Evolutionary conservation across 2,329 filamentous ascomycete species (phyloP).

Genomic region (Gnomoniopsis smithogilvyi): DNA sequence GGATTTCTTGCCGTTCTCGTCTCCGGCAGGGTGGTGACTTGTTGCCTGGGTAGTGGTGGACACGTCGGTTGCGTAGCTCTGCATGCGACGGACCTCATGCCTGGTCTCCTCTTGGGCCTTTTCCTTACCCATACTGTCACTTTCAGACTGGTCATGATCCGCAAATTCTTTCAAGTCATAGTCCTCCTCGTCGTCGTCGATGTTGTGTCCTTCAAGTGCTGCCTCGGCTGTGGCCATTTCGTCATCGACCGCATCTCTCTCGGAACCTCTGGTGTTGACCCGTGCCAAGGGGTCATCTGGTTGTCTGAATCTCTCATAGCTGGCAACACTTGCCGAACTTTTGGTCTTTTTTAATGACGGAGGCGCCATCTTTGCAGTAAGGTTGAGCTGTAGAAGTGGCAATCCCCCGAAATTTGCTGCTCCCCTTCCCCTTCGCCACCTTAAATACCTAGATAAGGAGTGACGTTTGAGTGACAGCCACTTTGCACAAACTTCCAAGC

Average conservation of each 20-base stretch:
- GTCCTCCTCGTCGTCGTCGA: neutral
- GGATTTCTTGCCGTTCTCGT: constrained; percentile 40
- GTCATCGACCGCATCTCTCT: constrained; percentile 17
- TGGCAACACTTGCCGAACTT: constrained; percentile 14
- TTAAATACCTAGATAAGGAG: neutral
- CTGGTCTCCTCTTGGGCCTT: constrained; percentile 23
- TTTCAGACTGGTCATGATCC: constrained; percentile 12
- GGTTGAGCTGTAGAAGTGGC: neutral
- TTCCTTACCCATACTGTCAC: constrained; percentile 13
- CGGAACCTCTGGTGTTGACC: constrained; percentile 13
- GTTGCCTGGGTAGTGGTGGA: constrained; percentile 46
- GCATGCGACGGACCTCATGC: constrained; percentile 37
- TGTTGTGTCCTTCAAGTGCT: neutral
- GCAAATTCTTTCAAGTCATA: constrained; percentile 14
- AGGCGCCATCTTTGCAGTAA: neutral
- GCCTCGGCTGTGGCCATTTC: constrained; percentile 18
- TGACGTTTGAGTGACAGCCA: neutral
- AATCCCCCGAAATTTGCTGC: neutral
- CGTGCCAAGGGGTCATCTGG: constrained; percentile 21
- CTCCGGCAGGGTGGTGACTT: constrained; percentile 25
- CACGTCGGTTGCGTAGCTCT: constrained; percentile 52
- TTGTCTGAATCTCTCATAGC: constrained; percentile 19
- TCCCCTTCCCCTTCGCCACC: neutral
- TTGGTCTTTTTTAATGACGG: constrained; percentile 2
- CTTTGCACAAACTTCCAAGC: too few species aligned